A percentile compares a stretch with the other conserved stretches of the same genome.
phyloP scores from a whole-genome alignment of 1,284 basidiomycete genomes.

The Stereum hirsutum region DNA sequence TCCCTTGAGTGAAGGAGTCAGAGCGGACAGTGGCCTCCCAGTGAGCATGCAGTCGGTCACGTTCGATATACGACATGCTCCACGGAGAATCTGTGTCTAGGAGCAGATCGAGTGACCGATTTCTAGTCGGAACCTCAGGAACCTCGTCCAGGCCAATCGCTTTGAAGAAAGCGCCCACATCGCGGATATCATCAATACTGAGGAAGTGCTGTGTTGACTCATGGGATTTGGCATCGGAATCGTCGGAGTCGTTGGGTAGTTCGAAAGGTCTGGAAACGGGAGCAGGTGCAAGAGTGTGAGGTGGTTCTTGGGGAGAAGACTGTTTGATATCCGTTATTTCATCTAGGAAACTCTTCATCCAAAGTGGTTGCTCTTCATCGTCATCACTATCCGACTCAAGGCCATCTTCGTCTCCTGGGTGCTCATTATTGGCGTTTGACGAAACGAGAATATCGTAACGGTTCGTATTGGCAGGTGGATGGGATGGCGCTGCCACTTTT shows the following conservation, averaged over 20 bases:
- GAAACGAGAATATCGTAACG: no score
- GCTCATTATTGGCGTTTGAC: not conserved
- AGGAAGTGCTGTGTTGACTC: not conserved
- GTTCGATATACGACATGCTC: slow-evolving; percentile 18
- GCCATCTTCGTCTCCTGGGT: not conserved
- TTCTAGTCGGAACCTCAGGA: slow-evolving; percentile 11
- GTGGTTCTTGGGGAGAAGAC: no score
- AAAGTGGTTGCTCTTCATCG: not conserved
- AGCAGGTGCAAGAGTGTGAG: no score
- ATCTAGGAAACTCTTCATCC: not conserved
- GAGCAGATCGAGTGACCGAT: slow-evolving; percentile 12
- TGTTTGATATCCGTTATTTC: not conserved
- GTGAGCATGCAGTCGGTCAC: slow-evolving; percentile 12
- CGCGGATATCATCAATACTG: no score
- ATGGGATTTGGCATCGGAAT: slow-evolving; percentile 3
- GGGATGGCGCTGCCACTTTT: no score
- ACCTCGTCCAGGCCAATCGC: slow-evolving; percentile 12
- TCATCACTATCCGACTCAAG: not conserved
- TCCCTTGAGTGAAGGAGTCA: slow-evolving; percentile 12
- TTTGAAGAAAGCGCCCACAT: slow-evolving; percentile 14
- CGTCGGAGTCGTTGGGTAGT: not conserved
- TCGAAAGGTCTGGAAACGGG: no score
- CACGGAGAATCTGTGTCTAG: slow-evolving; percentile 13
- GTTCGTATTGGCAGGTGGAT: no score
- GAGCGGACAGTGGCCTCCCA: slow-evolving; percentile 16